Base-by-base conservation (phyloP, 108 stramenopile genomes). In the Cyclotella sp. region DNA sequence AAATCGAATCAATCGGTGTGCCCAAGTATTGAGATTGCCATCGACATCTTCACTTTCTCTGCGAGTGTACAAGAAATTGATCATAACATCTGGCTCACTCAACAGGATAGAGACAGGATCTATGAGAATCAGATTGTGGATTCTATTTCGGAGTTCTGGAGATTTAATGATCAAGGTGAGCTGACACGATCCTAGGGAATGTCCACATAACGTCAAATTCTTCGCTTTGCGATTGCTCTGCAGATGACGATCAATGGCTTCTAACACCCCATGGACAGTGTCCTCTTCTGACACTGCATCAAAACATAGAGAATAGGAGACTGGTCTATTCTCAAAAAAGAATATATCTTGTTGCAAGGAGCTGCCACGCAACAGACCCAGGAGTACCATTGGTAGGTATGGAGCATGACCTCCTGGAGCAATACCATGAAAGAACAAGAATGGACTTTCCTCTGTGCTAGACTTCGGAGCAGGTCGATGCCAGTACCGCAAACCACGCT, bases 381-480 rank as follows among this genome's bases (percentile, higher is more conserved):
- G 73, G 9, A 92, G 54, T 22, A 89, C 45, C 83, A 95, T 83
- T 3, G 93, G 94, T 4, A 93, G 34, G 68, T 97, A 95, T 10
- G 84, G 66, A 26, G 79, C 74, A 22, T 84, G 54, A 43, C 96
- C 94, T 63, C 89, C 86, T 28, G 93, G 93, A 11, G 91, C 91
- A 53, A 97, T 95, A 10, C 96, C 96, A 84, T 97, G 96, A 66
- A 92, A 90, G 75, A 95, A 95, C 8, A 97, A 61, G 22, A 92
- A 77, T 5, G 96, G 93, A 16, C 76, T 40, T 22, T 70, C n/a
- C 22, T 49, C 26, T 18, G 29, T 65, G 44, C 26, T 29, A 11
- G 54, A 77, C 52, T 67, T 59, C 13, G 49, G 22, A 34, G 78
- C 66, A 40, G 88, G 78, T 24, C 89, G 78, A 58, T 89, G 82